Base-by-base conservation (phyloP, 2,329 filamentous ascomycete species). In the Colletotrichum sp. region DNA sequence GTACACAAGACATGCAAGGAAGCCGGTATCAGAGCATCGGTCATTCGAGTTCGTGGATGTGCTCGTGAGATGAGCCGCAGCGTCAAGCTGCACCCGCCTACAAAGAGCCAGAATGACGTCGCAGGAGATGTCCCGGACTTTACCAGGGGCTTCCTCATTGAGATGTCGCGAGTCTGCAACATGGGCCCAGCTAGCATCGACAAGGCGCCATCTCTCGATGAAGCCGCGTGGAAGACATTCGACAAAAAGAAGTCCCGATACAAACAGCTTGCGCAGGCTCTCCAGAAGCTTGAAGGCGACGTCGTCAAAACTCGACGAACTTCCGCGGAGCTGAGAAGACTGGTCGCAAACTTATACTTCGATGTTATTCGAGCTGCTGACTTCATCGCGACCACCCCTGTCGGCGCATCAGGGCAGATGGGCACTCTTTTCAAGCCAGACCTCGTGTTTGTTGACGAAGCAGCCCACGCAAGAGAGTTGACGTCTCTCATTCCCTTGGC, bases 401-500 rank as follows among this genome's bases (percentile, higher is more conserved):
- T 52, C n/a, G 44, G 44, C 12, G 44, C 44, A 52, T 52, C 44
- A n/a, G 44, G 44, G n/a, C 44, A 52, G n/a, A 52, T 52, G 44
- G 44, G 89, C 0, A 77, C 76, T 3, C 78, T 83, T 8, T 95
- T 96, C 36, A 93, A 94, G 78, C 95, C 95, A 0, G 94, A 97
- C 79, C 93, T 98, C 78, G 92, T 97, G 1, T 96, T 98, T 81
- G 95, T 98, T 78, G 95, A 96, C 59, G 95, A 98, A 82, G 85
- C 86, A 0, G 85, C 87, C 0, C 87, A 89, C 61, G 86, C 86
- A 0, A 80, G 87, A 19, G 88, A 89, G 77, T 80, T 89, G 0
- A 88, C 87, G 0, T 86, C 85, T 0, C 78, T 89, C 22, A 88
- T 89, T 2, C 82, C 87, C 0, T 80, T 89, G 25, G 87, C 87